A percentile compares a stretch with the other conserved stretches of the same genome.
Conservation (phyloP, 768 basidiomycete species). For the Xerocomus potaroensis region DNA sequence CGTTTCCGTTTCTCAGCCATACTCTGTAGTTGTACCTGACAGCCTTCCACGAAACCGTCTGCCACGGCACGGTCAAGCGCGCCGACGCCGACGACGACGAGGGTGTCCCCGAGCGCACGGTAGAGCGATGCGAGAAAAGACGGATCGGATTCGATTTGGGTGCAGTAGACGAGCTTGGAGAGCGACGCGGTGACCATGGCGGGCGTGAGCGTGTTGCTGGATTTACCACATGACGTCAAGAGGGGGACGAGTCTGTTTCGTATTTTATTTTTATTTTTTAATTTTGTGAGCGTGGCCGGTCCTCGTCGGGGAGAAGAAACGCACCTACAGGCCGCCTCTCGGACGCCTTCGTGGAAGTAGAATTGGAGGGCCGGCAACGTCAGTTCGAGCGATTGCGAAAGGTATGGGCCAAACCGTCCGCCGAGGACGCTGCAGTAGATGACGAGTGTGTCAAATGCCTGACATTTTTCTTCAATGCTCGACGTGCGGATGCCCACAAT, state of each 20-base stretch:
- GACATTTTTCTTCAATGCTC: slow-evolving; percentile 81
- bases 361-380: slow-evolving; percentile 68
- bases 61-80: slow-evolving; percentile 52
- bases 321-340: slow-evolving; percentile 73
- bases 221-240: slow-evolving; percentile 64
- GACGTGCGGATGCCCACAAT: slow-evolving; percentile 75
- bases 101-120: slow-evolving; percentile 60
- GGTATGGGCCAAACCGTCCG: slow-evolving; percentile 64
- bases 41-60: slow-evolving; percentile 58
- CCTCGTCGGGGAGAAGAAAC: slow-evolving; percentile 21
- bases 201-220: slow-evolving; percentile 57
- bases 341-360: slow-evolving; percentile 81
- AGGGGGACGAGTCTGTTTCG: slow-evolving; percentile 77
- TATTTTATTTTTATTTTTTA: too few relatives aligned
- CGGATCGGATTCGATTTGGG: slow-evolving; percentile 64
- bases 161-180: slow-evolving; percentile 57
- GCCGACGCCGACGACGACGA: slow-evolving; percentile 54
- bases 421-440: slow-evolving; percentile 73
- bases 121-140: slow-evolving; percentile 77
- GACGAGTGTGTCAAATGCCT: slow-evolving; percentile 83
- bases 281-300: too few relatives aligned
- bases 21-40: slow-evolving; percentile 63
- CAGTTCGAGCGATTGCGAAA: slow-evolving; percentile 67
- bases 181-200: slow-evolving; percentile 69
- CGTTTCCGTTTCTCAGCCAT: slow-evolving; percentile 66